A percentile compares a stretch with the other conserved stretches of the same genome.
Evolutionary conservation across 768 basidiomycete genomes (phyloP).

Genomic region (Rhodotorula graminis): DNA sequence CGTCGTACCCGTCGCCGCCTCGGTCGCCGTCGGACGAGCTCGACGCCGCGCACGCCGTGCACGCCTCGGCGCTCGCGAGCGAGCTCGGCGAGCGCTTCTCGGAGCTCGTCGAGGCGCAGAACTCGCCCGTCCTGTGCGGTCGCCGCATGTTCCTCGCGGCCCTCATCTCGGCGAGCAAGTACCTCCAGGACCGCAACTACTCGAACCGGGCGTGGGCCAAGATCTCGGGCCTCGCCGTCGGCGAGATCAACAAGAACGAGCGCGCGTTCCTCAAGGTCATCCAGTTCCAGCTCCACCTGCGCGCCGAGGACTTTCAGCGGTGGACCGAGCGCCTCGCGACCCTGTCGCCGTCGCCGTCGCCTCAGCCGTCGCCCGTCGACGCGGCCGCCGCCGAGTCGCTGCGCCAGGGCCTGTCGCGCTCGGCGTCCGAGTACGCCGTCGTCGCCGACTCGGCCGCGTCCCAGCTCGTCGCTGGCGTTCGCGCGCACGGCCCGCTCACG

Average conservation of each 20-base stretch:
- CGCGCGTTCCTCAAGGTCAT: conserved; percentile 78
- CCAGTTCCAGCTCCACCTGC: conserved; percentile 51
- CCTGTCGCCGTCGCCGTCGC: background rate
- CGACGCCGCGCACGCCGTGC: background rate
- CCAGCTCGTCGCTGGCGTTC: conserved; percentile 1
- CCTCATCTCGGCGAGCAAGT: conserved; percentile 83
- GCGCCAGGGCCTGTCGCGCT: conserved; percentile 12
- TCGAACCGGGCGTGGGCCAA: conserved; percentile 93
- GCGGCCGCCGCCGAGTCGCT: background rate
- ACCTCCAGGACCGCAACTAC: conserved; percentile 87
- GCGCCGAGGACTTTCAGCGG: conserved; percentile 36
- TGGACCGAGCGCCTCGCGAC: conserved; percentile 35
- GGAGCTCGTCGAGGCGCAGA: conserved; percentile 11
- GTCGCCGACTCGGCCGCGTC: background rate
- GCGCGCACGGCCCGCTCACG: background rate
- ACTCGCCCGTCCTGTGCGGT: conserved; percentile 63
- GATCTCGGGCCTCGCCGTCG: conserved; percentile 75
- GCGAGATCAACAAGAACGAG: conserved; percentile 84
- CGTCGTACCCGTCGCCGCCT: conserved; percentile 32
- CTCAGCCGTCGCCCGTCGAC: background rate
- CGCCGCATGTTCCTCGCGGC: conserved; percentile 82
- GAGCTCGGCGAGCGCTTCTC: conserved; percentile 7
- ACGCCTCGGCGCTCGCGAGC: background rate
- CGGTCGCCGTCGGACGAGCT: conserved; percentile 7
- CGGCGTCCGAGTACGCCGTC: conserved; percentile 16